phyloP scores from a whole-genome alignment of 495 filamentous ascomycete species.

The Talaromyces thailandensis region DNA sequence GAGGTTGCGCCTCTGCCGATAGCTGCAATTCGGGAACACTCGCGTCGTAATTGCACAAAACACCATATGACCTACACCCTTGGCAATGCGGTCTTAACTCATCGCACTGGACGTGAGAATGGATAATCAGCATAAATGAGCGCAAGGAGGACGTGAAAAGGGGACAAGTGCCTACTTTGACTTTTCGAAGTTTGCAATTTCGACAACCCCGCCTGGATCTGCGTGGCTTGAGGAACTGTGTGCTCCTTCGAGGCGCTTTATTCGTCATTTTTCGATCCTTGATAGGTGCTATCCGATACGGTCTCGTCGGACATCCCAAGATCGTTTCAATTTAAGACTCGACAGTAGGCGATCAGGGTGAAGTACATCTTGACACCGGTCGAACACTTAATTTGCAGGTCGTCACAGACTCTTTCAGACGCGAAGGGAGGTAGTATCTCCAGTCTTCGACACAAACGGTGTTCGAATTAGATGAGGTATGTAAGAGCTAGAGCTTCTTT shows the following conservation, averaged over 20 bases:
- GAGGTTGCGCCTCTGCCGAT: slow-evolving; percentile 6
- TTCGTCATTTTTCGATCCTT: background rate
- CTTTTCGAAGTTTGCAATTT: slow-evolving; percentile 40
- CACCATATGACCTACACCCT: slow-evolving; percentile 23
- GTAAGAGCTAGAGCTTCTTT: background rate
- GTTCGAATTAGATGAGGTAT: background rate
- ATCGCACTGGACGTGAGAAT: slow-evolving; percentile 21
- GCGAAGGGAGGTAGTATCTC: background rate
- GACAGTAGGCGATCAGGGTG: background rate
- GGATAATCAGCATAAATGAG: background rate
- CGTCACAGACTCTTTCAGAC: background rate
- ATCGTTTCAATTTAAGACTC: background rate
- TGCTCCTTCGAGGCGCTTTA: background rate
- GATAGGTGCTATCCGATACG: background rate
- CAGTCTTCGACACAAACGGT: background rate
- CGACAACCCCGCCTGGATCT: slow-evolving; percentile 25
- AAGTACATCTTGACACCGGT: background rate
- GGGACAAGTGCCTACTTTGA: slow-evolving; percentile 28
- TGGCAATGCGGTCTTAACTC: slow-evolving; percentile 26
- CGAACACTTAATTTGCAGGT: background rate
- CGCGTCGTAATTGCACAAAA: slow-evolving; percentile 27
- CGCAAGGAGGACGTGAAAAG: background rate
- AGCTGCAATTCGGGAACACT: slow-evolving; percentile 20
- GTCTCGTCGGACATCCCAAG: background rate
- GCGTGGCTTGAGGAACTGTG: background rate